Base-by-base conservation (phyloP, 345 rosid species). In the Acer saccharum region DNA sequence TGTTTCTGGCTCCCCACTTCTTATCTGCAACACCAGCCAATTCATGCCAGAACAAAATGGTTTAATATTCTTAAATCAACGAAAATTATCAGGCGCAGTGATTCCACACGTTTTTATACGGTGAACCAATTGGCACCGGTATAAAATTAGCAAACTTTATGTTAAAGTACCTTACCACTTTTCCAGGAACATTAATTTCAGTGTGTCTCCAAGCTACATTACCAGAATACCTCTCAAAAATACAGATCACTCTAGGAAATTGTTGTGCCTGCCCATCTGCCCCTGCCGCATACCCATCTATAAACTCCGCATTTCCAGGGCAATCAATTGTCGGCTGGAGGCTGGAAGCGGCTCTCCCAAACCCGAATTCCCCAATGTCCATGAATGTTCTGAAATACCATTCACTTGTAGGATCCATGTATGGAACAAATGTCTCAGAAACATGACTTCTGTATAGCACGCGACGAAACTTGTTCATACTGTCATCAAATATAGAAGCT, bases 351-450 rank as follows among this genome's bases (percentile, higher is more conserved):
- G 89, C 76, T 74, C 88, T 82, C 27, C 98, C 97, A 21, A 94
- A 89, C 66, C 98, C 98, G 6, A 86, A 94, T 79, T 94, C 95
- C 0, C 98, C 97, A 0, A 86, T 75, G 76, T 90, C 98, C 87
- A 94, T 89, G 76, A 88, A 94, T 0, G 98, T 94, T 77, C 87
- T 86, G 21, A 60, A 94, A 78, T 94, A 94, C 97, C 98, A 94
- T 21, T 91, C 98, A 27, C 55, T 83, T 0, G 91, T 89, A 1
- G 94, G 95, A 81, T 94, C 95, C 94, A 89, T 90, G 46, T 92
- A 92, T 0, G 95, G 98, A 27, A 94, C 98, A 74, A 91, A 94
- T 17, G 94, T 88, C 86, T 94, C 97, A 1, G 97, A 90, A 29
- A 90, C 83, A 76, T 90, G 92, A 18, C 94, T 95, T 82, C 80